Percentiles rank a stretch among this genome's conserved stretches.
Conservation (phyloP, 2,329 filamentous ascomycete genomes). For the Alternaria gansuensis region DNA sequence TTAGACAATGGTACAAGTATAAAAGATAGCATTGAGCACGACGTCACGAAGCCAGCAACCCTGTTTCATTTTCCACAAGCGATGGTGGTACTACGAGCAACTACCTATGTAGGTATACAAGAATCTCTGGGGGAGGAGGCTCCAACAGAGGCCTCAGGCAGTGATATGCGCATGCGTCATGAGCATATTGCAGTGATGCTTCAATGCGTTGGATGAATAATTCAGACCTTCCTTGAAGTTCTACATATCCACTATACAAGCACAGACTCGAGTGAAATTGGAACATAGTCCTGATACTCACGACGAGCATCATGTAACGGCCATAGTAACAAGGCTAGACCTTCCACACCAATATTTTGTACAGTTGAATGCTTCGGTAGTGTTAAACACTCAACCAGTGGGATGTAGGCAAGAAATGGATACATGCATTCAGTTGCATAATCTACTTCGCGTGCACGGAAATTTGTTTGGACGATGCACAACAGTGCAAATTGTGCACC, state of each 20-base stretch:
- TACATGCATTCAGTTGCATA: conserved; percentile 1
- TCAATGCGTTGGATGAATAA: neutral
- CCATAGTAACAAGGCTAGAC: neutral
- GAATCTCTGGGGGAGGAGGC: neutral
- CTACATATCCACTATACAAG: neutral
- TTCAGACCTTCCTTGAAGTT: neutral
- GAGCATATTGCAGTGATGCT: neutral
- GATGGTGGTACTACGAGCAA: neutral
- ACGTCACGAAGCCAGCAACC: neutral
- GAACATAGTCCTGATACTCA: neutral
- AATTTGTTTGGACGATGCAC: conserved; percentile 3
- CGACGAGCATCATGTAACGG: neutral
- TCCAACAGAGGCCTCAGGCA: neutral
- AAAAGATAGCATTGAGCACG: neutral
- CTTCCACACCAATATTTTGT: neutral
- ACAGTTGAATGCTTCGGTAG: neutral
- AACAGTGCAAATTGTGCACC: neutral
- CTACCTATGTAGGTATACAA: too few species aligned
- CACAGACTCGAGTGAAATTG: neutral
- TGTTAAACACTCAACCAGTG: neutral
- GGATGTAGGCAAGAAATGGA: neutral
- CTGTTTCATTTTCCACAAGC: neutral
- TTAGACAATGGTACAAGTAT: neutral
- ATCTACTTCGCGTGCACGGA: conserved; percentile 2
- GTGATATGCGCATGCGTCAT: neutral